Evolutionary conservation across 176 grass and related monocot species (phyloP), one percentile per base, ranked within the genome.

Genomic region (Musa beccarii): DNA sequence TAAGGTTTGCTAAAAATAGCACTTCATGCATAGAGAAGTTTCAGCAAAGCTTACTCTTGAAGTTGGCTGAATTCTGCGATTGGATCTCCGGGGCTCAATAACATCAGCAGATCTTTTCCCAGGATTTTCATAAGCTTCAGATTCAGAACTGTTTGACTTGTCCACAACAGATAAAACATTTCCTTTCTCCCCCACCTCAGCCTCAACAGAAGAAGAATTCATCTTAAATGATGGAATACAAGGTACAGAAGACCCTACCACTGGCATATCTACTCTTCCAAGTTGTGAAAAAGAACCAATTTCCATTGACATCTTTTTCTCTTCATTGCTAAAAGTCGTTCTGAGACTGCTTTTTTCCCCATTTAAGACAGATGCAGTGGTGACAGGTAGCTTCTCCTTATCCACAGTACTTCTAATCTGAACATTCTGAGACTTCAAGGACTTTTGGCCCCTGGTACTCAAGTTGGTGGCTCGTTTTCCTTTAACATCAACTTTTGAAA

Each of bases 61-160:
- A 53, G 96, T 99, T 72, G 96, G 96, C 66, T 95, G 96, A 84
- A 99, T 95, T 80, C 83, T 82, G 20, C 96, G 86, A 83, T 88
- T 95, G 8, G 96, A 99, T 66, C 96, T 84, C 69, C 96, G 81
- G 14, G 96, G 96, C 80, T 94, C 91, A 73, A 43, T 56, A 70
- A 76, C 86, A 73, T 95, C 90, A 55, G 79, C 79, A 79, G 28
- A 61, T 49, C 52, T 74, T 78, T 82, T 82, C 54, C 72, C 75
- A 81, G 53, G 17, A 84, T 83, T 82, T 78, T 84, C 88, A 87
- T 84, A 77, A 28, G 64, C 81, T 81, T 59, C 57, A 22, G n/a
- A 28, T 53, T 72, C 72, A 74, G 72, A 65, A 73, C 53, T 73
- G 21, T 16, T 53, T 56, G 24, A 74, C 53, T 74, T 51, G 11